Evolutionary conservation across 1,284 basidiomycete genomes (phyloP).

Genomic region (Microbotryum silenes-acaulis): DNA sequence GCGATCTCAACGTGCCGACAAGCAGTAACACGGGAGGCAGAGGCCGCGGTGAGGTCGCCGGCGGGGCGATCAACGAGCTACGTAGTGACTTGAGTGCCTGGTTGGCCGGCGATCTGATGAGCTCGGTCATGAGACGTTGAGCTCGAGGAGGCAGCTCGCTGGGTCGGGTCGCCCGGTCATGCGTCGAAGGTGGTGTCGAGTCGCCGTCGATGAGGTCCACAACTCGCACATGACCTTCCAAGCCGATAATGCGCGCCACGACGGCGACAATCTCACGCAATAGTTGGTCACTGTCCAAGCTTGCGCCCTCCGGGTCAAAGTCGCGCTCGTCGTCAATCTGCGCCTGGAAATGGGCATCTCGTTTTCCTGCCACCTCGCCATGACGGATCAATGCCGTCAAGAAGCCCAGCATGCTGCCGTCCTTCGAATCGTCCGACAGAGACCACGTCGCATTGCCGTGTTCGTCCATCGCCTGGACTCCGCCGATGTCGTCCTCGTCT

Average conservation of each 20-base stretch:
- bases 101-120: conserved; percentile 36
- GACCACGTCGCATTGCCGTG: too few relatives aligned
- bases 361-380: conserved; percentile 27
- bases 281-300: conserved; percentile 26
- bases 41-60: conserved; percentile 10
- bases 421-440: not conserved
- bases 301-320: not conserved
- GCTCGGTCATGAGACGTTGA: conserved; percentile 33
- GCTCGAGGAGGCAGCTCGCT: conserved; percentile 28
- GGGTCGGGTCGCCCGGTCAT: conserved; percentile 6
- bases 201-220: conserved; percentile 21
- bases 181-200: conserved; percentile 1
- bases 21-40: conserved; percentile 29
- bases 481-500: conserved; percentile 31
- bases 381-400: conserved; percentile 26
- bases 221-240: conserved; percentile 32
- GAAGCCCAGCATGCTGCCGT: conserved; percentile 25
- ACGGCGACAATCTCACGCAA: conserved; percentile 33
- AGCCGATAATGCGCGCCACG: conserved; percentile 33
- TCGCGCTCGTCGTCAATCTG: conserved; percentile 1
- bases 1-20: conserved; percentile 32
- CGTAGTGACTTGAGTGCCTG: conserved; percentile 35
- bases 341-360: not conserved
- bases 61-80: conserved; percentile 24
- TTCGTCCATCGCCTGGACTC: not conserved